Base-by-base conservation (phyloP, 805 yeast genomes). In the Starmerella davenportii region DNA sequence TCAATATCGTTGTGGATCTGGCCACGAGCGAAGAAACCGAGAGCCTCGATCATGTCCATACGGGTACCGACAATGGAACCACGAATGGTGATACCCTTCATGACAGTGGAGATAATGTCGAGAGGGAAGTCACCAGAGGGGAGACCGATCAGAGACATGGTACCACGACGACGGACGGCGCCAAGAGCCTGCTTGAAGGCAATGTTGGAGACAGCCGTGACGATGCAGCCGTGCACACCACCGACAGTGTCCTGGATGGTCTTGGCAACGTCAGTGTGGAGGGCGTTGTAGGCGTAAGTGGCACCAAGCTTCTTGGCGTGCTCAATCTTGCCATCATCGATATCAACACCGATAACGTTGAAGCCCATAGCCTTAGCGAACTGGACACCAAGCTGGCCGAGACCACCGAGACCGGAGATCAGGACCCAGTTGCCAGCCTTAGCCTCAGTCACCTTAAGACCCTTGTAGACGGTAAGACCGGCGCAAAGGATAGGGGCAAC, bases 11-110 rank as follows among this genome's bases (percentile, higher is more conserved):
- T 70, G 58, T 68, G 65, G 57, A 77, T 76, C 55, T 72, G 62
- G 45, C 85, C 87, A 58, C 80, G 68, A 50, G 66, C 46, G 61
- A 74, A 76, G 69, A 78, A 76, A 52, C 75, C 79, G 48, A 78
- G 61, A 40, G 87, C 84, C 65, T 79, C 85, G 46, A 76, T 69
- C 48, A 87, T 71, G 62, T 81, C 93, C 48, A 78, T 77, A 63
- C 92, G 76, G 72, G 79, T 79, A 52, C 93, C 93, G 46, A 80
- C 93, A 56, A 78, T 78, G 38, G 92, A 79, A 51, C 90, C 93
- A 58, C 66, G 72, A 56, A 80, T 75, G 54, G 65, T 64, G 58
- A 77, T 65, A 42, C 80, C 71, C 62, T 70, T 76, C 49, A 77
- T 75, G 43, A 80, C 92, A 38, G 78, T 72, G 47, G 66, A 63